These are phyloP conservation scores for Salix arbutifolia DNA, from an alignment of 345 rosid genomes.

Conservation along the genomic window DNA sequence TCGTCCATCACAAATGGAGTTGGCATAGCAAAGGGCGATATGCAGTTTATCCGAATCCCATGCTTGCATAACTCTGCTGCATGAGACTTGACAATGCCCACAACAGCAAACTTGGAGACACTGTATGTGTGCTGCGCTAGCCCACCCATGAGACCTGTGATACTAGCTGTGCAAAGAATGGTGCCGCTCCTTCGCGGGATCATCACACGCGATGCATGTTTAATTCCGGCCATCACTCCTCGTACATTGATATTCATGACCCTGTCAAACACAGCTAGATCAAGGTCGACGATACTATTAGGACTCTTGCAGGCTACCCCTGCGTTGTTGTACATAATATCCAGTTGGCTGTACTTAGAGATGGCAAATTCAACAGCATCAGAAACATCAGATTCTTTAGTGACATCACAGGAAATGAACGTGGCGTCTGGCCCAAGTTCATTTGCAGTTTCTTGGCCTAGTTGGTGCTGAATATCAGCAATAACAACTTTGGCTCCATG, in stretches of 20 bases:
- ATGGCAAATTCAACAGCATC: slow-evolving; percentile 63
- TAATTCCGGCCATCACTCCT: slow-evolving; percentile 67
- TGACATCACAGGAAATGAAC: slow-evolving; percentile 61
- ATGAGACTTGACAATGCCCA: slow-evolving; percentile 54
- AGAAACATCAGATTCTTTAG: slow-evolving; percentile 62
- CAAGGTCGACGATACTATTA: slow-evolving; percentile 58
- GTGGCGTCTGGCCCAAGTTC: slow-evolving; percentile 62
- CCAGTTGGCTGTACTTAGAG: slow-evolving; percentile 44
- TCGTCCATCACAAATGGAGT: slow-evolving; percentile 59
- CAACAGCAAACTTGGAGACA: slow-evolving; percentile 51
- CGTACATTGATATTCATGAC: slow-evolving; percentile 66
- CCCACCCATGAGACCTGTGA: slow-evolving; percentile 65
- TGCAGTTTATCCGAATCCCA: slow-evolving; percentile 69
- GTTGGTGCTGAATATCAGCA: slow-evolving; percentile 59
- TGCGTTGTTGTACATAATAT: slow-evolving; percentile 82
- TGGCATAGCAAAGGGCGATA: slow-evolving; percentile 75
- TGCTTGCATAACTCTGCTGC: slow-evolving; percentile 67
- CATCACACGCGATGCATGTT: slow-evolving; percentile 83
- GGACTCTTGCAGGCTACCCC: slow-evolving; percentile 67
- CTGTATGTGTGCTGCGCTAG: slow-evolving; percentile 66
- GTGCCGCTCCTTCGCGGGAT: slow-evolving; percentile 56
- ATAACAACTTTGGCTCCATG: slow-evolving; percentile 79
- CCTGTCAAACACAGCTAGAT: slow-evolving; percentile 54
- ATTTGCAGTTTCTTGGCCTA: slow-evolving; percentile 47
- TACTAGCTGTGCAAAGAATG: slow-evolving; percentile 71